Percentiles rank a stretch among this genome's conserved stretches.
Conservation (phyloP, 1,139 yeast genomes). For the Wickerhamomyces sp. region DNA sequence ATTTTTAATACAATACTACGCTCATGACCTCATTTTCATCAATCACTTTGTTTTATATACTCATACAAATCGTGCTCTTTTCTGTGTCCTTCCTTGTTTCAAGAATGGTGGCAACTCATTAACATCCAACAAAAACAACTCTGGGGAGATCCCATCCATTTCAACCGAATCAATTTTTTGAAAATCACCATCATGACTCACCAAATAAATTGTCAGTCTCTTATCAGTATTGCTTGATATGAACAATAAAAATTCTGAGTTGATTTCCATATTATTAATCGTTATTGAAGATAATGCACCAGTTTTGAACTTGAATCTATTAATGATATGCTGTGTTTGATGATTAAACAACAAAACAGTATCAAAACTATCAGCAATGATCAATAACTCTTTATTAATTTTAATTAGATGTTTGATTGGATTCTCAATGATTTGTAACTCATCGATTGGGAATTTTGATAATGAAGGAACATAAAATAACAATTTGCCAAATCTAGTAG, state of each 20-base stretch:
- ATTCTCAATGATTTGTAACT: constrained; percentile 16
- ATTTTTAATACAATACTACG: not conserved
- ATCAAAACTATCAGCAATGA: constrained; percentile 20
- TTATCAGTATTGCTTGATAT: constrained; percentile 14
- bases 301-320: constrained; percentile 13
- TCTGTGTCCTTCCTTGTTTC: not conserved
- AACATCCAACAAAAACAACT: constrained; percentile 6
- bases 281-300: constrained; percentile 19
- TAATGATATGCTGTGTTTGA: constrained; percentile 5
- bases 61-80: not conserved
- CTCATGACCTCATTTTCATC: not conserved
- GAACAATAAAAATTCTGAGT: constrained; percentile 6
- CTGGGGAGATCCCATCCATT: constrained; percentile 7
- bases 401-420: constrained; percentile 14
- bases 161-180: constrained; percentile 7
- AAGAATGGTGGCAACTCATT: constrained; percentile 5
- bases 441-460: constrained; percentile 20
- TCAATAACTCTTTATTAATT: constrained; percentile 3
- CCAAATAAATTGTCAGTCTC: constrained; percentile 9
- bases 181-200: constrained; percentile 9
- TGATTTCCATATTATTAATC: not conserved
- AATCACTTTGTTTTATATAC: not conserved
- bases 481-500: constrained; percentile 20
- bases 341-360: constrained; percentile 13
- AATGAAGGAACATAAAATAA: constrained; percentile 14